Percentiles rank a stretch among this genome's conserved stretches.
Evolutionary conservation across 2,329 filamentous ascomycete species (phyloP).

Genomic region (Aspergillus proliferans): DNA sequence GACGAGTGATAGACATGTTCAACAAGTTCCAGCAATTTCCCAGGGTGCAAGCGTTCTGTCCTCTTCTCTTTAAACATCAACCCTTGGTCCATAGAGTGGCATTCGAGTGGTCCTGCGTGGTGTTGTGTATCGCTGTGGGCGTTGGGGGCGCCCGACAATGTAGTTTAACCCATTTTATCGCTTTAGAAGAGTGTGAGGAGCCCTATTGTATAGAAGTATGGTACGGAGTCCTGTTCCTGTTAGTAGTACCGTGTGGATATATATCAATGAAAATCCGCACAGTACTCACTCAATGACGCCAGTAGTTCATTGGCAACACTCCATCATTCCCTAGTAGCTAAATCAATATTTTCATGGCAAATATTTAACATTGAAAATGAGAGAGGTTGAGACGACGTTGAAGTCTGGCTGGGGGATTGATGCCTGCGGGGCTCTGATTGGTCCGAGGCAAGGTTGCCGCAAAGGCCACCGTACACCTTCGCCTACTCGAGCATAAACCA

Average conservation of each 20-base stretch:
- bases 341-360: background rate
- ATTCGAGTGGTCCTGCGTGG: no score
- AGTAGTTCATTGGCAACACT: background rate
- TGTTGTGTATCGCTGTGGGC: no score
- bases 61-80: no score
- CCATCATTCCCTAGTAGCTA: background rate
- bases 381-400: background rate
- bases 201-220: no score
- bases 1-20: no score
- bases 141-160: no score
- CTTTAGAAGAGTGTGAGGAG: no score
- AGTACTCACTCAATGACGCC: background rate
- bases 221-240: background rate
- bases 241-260: background rate
- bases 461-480: conserved; percentile 36
- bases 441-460: conserved; percentile 17
- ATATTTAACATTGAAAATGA: no score
- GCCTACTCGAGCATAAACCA: background rate
- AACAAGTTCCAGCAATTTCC: no score
- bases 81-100: no score
- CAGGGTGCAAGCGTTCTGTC: no score
- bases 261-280: background rate
- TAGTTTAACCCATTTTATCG: no score
- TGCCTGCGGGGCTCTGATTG: conserved; percentile 27
- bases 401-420: background rate